Evolutionary conservation across 2,329 filamentous ascomycete species (phyloP).

Genomic region (Rutstroemia sp.): DNA sequence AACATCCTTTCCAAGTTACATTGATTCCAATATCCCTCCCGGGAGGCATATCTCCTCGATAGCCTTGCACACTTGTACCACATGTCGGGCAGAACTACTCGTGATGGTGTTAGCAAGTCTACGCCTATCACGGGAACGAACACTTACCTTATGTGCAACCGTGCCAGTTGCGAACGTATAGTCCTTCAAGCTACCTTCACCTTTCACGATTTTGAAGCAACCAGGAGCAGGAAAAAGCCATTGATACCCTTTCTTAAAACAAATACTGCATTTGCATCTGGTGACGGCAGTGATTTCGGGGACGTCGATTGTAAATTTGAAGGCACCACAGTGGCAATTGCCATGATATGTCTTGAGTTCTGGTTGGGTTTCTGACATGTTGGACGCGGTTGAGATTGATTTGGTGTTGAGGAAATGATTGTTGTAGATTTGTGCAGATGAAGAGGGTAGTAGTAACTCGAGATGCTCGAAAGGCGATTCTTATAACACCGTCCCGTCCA

Average conservation of each 20-base stretch:
- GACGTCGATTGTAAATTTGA: conserved; percentile 43
- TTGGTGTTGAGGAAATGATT: background rate
- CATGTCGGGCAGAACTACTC: conserved; percentile 45
- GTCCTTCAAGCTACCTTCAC: conserved; percentile 33
- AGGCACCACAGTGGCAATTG: conserved; percentile 50
- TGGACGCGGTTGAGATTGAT: background rate
- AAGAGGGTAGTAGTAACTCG: no score
- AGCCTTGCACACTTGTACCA: conserved; percentile 36
- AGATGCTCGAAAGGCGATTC: no score
- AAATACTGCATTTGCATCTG: conserved; percentile 63
- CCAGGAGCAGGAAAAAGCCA: conserved; percentile 30
- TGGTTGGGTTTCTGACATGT: background rate
- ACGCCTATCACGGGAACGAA: background rate
- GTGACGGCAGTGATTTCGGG: conserved; percentile 49
- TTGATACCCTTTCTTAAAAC: conserved; percentile 42
- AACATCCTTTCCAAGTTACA: conserved; percentile 24
- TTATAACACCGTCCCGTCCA: no score
- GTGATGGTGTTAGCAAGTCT: background rate
- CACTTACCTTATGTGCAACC: conserved; percentile 35
- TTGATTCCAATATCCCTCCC: conserved; percentile 35
- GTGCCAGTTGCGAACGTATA: conserved; percentile 38
- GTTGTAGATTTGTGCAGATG: no score
- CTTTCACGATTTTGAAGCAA: conserved; percentile 40
- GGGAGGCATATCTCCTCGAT: conserved; percentile 24
- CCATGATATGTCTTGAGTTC: conserved; percentile 36